Evolutionary conservation across 192 early-diverging fungal species (phyloP).

Genomic region (Paraglomus occultum): DNA sequence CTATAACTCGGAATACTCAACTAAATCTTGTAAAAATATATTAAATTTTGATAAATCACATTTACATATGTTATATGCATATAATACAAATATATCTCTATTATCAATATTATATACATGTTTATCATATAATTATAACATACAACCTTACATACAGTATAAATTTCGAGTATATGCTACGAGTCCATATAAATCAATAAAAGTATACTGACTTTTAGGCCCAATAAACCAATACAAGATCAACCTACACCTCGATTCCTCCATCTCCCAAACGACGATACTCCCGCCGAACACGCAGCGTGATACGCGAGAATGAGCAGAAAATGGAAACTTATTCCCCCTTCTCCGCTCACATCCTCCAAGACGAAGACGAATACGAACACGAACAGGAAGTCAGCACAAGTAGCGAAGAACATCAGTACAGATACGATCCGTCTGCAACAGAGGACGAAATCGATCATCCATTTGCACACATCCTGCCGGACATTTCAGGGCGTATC

Average conservation of each 20-base stretch:
- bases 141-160: no score
- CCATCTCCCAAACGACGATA: not conserved
- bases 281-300: conserved; percentile 1
- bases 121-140: not conserved
- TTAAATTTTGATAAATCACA: not conserved
- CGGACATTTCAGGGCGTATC: conserved; percentile 13
- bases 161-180: no score
- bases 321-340: conserved; percentile 28
- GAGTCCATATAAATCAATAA: not conserved
- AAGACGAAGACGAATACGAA: not conserved
- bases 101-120: not conserved
- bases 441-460: conserved; percentile 27
- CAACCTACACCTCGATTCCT: conserved; percentile 8
- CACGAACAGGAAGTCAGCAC: not conserved
- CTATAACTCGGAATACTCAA: no score
- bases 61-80: not conserved
- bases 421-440: conserved; percentile 7
- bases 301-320: conserved; percentile 12
- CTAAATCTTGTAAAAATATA: no score
- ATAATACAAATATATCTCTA: not conserved
- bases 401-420: not conserved
- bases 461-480: conserved; percentile 26
- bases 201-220: conserved; percentile 30
- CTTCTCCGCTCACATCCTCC: conserved; percentile 12
- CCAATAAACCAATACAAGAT: conserved; percentile 20